A percentile compares a stretch with the other conserved stretches of the same genome.
Evolutionary conservation across 2,329 filamentous ascomycete genomes (phyloP).

Genomic region (Ceratocystis lukuohia): DNA sequence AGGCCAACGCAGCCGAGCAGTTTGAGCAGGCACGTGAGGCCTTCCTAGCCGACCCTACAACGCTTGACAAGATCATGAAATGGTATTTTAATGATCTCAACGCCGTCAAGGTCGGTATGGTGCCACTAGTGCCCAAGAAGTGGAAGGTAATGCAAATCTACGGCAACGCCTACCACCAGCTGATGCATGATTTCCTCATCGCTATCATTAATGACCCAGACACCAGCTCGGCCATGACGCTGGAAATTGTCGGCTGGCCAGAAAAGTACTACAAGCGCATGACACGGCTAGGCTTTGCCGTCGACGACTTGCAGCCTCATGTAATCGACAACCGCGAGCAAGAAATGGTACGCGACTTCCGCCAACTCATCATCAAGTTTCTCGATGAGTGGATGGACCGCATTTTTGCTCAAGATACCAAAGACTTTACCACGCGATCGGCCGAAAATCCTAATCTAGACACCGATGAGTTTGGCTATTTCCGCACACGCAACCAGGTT

Average conservation of each 20-base stretch:
- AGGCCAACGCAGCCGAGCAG: conserved; percentile 56
- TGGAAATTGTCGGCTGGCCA: conserved; percentile 88
- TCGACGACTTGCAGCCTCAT: conserved; percentile 67
- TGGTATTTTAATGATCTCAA: conserved; percentile 99
- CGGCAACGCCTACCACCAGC: conserved; percentile 74
- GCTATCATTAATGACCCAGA: conserved; percentile 71
- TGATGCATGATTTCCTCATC: conserved; percentile 91
- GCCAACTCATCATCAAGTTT: conserved; percentile 85
- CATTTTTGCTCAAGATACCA: conserved; percentile 70
- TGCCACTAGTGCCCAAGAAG: conserved; percentile 80
- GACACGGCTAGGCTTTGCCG: conserved; percentile 69
- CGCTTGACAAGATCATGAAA: conserved; percentile 73
- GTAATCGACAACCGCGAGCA: conserved; percentile 80
- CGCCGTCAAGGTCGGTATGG: conserved; percentile 86
- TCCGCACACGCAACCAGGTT: conserved; percentile 80
- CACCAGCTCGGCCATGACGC: conserved; percentile 71
- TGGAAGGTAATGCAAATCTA: conserved; percentile 94
- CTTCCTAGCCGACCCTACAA: conserved; percentile 71
- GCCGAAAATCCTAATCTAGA: conserved; percentile 65
- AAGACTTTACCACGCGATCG: conserved; percentile 65
- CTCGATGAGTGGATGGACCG: conserved; percentile 97
- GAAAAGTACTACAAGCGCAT: conserved; percentile 96
- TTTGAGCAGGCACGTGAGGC: conserved; percentile 58
- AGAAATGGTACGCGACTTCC: conserved; percentile 86
- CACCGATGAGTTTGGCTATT: conserved; percentile 75